Percentiles rank a stretch among this genome's conserved stretches.
These are phyloP conservation scores for Astrothelium macrocarpum DNA, from an alignment of 495 filamentous ascomycete genomes.

Conservation along the genomic window DNA sequence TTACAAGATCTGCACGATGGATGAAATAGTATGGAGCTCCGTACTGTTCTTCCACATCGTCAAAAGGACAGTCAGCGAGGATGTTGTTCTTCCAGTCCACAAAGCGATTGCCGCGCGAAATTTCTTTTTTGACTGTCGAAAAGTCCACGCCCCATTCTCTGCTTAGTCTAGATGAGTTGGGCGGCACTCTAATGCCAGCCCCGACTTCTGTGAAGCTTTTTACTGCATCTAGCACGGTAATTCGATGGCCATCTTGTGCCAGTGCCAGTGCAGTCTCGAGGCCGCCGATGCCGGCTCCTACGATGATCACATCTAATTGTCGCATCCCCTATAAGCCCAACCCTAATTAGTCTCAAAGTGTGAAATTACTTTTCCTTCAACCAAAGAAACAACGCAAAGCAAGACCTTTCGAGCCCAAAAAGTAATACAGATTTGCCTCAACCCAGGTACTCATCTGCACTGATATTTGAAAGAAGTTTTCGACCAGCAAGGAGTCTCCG, in stretches of 20 bases:
- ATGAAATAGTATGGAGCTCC: constrained; percentile 19
- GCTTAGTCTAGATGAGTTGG: constrained; percentile 15
- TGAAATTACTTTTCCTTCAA: background rate
- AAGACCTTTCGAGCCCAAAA: background rate
- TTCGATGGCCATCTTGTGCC: constrained; percentile 13
- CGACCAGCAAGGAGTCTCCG: no score
- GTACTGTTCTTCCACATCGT: constrained; percentile 12
- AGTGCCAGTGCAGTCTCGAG: constrained; percentile 15
- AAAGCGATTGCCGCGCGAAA: constrained; percentile 15
- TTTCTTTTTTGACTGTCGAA: constrained; percentile 13
- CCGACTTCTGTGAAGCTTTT: constrained; percentile 18
- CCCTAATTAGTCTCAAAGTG: background rate
- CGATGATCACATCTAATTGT: constrained; percentile 13
- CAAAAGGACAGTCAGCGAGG: constrained; percentile 12
- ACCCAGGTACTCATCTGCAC: no score
- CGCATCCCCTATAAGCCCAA: background rate
- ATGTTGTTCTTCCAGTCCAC: constrained; percentile 13
- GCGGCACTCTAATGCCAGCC: constrained; percentile 19
- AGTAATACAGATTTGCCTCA: background rate
- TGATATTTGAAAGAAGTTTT: no score
- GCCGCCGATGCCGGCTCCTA: constrained; percentile 20
- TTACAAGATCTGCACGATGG: constrained; percentile 14
- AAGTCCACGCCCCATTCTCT: constrained; percentile 14
- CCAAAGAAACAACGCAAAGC: background rate
- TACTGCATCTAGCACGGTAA: constrained; percentile 18